Evolutionary conservation across 2,329 filamentous ascomycete species (phyloP).

Genomic region (Thelonectria olida): DNA sequence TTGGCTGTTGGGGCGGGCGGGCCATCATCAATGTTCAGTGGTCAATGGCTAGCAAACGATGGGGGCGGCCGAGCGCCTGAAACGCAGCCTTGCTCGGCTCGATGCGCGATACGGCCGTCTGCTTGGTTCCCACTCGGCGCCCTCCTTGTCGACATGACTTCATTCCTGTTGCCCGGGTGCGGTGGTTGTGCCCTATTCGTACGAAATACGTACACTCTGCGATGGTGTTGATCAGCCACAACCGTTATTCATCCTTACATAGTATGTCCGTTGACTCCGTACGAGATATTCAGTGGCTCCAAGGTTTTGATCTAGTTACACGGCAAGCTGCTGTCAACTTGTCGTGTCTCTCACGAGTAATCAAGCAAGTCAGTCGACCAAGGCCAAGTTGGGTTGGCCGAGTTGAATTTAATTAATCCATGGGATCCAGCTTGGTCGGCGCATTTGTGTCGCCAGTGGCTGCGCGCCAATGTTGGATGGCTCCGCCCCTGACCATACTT

Average conservation of each 20-base stretch:
- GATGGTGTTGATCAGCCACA: slow-evolving; percentile 3
- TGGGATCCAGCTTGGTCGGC: background rate
- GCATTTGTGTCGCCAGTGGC: slow-evolving; percentile 5
- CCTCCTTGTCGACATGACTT: slow-evolving; percentile 1
- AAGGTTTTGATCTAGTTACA: background rate
- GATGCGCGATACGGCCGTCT: slow-evolving; percentile 10
- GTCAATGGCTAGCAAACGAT: slow-evolving; percentile 1
- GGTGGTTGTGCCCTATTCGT: too few relatives aligned
- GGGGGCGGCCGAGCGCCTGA: slow-evolving; percentile 1
- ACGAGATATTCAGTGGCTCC: background rate
- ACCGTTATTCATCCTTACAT: slow-evolving; percentile 1
- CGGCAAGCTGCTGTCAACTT: too few relatives aligned
- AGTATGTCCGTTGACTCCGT: background rate
- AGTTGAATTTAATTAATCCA: slow-evolving; percentile 3
- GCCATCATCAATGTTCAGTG: background rate
- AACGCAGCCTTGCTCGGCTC: slow-evolving; percentile 12
- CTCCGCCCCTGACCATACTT: slow-evolving; percentile 1
- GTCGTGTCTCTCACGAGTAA: background rate
- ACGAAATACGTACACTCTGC: too few relatives aligned
- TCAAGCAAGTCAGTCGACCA: background rate
- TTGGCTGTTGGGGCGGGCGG: background rate
- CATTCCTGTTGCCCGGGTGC: slow-evolving; percentile 1
- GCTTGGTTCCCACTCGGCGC: background rate
- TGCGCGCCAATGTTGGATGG: slow-evolving; percentile 4
- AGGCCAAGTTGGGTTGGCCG: too few relatives aligned